Conservation (phyloP, 768 basidiomycete species). For the Amanita jacksonii region DNA sequence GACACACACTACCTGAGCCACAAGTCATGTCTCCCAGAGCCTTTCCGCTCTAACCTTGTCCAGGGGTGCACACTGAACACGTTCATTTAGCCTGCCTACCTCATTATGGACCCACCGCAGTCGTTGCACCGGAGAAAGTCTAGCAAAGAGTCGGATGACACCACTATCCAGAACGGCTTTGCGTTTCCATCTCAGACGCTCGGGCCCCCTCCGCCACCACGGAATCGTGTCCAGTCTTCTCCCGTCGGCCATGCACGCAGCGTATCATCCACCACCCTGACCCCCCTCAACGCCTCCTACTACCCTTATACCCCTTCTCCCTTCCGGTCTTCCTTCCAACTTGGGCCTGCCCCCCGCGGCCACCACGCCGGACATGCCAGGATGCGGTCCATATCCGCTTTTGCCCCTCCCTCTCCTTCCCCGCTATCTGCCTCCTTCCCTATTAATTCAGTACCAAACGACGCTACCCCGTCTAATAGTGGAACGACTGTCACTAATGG, state of each 20-base stretch:
- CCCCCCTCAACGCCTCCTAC: neutral
- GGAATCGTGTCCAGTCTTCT: conserved; percentile 3
- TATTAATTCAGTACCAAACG: conserved; percentile 10
- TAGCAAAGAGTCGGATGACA: conserved; percentile 33
- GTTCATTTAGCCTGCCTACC: no score
- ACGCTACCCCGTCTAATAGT: conserved; percentile 16
- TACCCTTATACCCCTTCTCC: neutral
- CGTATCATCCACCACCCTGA: neutral
- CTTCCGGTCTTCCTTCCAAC: conserved; percentile 1
- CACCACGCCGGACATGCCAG: conserved; percentile 1
- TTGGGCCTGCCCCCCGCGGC: neutral
- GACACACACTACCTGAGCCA: no score
- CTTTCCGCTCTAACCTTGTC: no score
- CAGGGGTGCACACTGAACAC: no score
- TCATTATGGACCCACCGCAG: neutral
- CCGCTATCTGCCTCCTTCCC: conserved; percentile 33
- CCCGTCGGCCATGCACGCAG: conserved; percentile 1
- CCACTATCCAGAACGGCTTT: conserved; percentile 7
- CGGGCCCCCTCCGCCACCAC: neutral
- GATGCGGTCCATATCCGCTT: conserved; percentile 4
- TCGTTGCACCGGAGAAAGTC: conserved; percentile 32
- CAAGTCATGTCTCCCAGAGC: no score
- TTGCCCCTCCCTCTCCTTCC: conserved; percentile 28
- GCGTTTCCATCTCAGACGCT: neutral
- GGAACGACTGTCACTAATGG: conserved; percentile 5